A percentile compares a stretch with the other conserved stretches of the same genome.
phyloP scores from a whole-genome alignment of 2,329 filamentous ascomycete species.

The Gaeumannomyces sp. region DNA sequence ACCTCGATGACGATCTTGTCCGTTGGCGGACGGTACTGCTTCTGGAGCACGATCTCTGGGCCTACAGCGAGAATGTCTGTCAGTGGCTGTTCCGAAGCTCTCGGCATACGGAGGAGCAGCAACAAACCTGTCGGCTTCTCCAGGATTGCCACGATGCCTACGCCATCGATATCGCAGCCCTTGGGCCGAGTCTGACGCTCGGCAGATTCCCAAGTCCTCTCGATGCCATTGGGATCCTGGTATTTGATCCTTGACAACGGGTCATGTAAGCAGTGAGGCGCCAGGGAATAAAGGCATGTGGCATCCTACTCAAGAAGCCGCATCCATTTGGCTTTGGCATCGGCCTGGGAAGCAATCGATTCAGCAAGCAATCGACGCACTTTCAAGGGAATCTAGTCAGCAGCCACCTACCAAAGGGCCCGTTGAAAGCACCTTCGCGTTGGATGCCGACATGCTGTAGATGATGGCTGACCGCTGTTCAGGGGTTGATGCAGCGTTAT shows the following conservation, averaged over 20 bases:
- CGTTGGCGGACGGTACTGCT: constrained; percentile 60
- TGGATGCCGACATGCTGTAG: neutral
- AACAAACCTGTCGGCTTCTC: constrained; percentile 40
- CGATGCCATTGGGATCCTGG: constrained; percentile 51
- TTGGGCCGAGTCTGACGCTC: constrained; percentile 63
- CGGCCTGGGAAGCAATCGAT: neutral
- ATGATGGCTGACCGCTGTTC: neutral
- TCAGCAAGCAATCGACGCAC: neutral
- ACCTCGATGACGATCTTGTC: constrained; percentile 56
- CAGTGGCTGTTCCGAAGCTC: neutral
- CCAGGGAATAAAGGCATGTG: neutral
- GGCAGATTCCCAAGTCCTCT: constrained; percentile 65
- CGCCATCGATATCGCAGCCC: constrained; percentile 59
- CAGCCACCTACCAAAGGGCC: neutral
- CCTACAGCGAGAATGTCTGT: constrained; percentile 20
- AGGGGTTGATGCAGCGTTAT: neutral
- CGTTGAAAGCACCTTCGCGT: neutral
- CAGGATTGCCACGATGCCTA: constrained; percentile 67
- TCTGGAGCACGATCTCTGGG: constrained; percentile 56
- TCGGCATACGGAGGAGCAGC: neutral
- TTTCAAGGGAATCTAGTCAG: neutral
- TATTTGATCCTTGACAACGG: constrained; percentile 48
- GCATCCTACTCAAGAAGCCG: neutral
- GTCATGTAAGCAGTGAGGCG: constrained; percentile 9
- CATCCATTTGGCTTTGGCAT: neutral